Evolutionary conservation across 2,329 filamentous ascomycete species (phyloP), one percentile per base, ranked within the genome.

Genomic region (Pestalotiopsis sp.): DNA sequence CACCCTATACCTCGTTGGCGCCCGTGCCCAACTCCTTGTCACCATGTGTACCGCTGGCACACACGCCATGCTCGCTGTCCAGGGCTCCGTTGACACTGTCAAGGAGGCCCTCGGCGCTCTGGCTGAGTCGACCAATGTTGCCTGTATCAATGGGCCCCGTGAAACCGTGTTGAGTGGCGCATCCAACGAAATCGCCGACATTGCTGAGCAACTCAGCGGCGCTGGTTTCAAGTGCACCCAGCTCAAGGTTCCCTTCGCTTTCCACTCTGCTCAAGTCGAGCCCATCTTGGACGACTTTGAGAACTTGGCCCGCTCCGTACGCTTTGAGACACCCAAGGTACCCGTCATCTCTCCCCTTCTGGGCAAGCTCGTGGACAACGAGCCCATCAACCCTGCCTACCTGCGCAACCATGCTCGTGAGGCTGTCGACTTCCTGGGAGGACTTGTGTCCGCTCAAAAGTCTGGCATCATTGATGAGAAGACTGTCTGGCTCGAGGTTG

Each of bases 111-210:
- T 89, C 17, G 80, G 80, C 72, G 84, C 77, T n/a, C 75, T 74
- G 49, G 75, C 76, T 1, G 67, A 72, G 73, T 80, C 78, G 4
- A 77, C 85, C 66, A 86, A 87, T 52, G 74, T 88, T 39, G 91
- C 93, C 17, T 96, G 93, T 81, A 87, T 94, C 77, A 97, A 97
- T 73, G 89, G 91, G 0, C 90, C 91, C 0, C 84, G 89, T 65
- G 92, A 94, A 76, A 94, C 90, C 11, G 93, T 96, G 2, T 83
- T 96, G n/a, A 89, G 88, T 70, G 86, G 85, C 11, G 74, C 76
- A 11, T 80, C 81, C 0, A 74, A 74, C 1, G 78, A 84, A 66
- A 80, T 88, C 52, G 74, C 79, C 3, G 77, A 81, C 20, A 72
- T 76, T 45, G 77, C 78, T 4, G 75, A 76, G 60, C 75, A 82